Conservation (phyloP, 108 stramenopile genomes). For the Stephanodiscus triporus region DNA sequence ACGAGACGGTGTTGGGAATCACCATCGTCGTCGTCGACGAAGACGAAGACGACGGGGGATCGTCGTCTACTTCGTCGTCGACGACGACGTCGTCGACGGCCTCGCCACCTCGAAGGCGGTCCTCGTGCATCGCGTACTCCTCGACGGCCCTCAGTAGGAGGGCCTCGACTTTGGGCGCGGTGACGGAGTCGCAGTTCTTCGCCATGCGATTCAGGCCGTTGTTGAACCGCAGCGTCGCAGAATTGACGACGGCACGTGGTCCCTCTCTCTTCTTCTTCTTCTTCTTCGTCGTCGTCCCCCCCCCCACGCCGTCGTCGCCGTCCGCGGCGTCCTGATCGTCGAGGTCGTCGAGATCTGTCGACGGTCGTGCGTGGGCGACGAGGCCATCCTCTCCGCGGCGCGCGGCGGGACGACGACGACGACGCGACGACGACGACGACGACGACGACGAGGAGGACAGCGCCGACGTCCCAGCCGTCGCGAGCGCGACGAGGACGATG, state of each 20-base stretch:
- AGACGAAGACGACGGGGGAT: background rate
- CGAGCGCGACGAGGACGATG: background rate
- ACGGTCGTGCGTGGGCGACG: background rate
- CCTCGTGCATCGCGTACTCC: slow-evolving; percentile 22
- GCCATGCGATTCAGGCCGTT: slow-evolving; percentile 32
- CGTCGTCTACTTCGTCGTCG: slow-evolving; percentile 1
- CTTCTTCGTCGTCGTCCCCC: too few relatives aligned
- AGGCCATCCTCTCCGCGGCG: background rate
- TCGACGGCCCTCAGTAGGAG: slow-evolving; percentile 26
- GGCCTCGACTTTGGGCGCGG: slow-evolving; percentile 42
- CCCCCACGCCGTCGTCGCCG: too few relatives aligned
- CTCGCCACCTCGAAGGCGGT: background rate
- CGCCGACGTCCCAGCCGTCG: background rate
- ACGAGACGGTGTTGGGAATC: slow-evolving; percentile 45
- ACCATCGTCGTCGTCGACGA: slow-evolving; percentile 10
- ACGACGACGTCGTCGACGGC: background rate
- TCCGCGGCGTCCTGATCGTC: background rate
- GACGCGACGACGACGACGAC: background rate
- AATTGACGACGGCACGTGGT: slow-evolving; percentile 23
- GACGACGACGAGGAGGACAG: slow-evolving; percentile 27
- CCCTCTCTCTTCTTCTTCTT: background rate
- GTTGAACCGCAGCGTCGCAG: slow-evolving; percentile 50
- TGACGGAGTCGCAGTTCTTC: slow-evolving; percentile 30
- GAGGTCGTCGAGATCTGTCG: background rate
- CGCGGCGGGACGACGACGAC: background rate